Percentiles rank a stretch among this genome's conserved stretches.
Conservation (phyloP, 352 stramenopile genomes). For the Phytophthora syringae region DNA sequence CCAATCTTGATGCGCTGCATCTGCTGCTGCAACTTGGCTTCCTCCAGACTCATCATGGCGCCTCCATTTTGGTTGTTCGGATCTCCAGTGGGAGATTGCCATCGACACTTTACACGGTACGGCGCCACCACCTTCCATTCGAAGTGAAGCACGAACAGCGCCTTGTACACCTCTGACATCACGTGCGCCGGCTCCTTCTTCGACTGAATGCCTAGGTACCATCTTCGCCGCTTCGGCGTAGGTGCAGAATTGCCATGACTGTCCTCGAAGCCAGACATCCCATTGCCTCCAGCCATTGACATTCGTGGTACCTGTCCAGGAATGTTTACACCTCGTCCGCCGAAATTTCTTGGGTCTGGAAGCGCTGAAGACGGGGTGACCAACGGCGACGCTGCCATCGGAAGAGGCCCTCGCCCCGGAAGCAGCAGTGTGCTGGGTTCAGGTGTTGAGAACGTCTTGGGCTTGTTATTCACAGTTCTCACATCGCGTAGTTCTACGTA, state of each 20-base stretch:
- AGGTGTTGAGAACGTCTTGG: conserved; percentile 78
- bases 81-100: conserved; percentile 76
- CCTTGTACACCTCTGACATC: conserved; percentile 99
- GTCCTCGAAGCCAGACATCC: conserved; percentile 49
- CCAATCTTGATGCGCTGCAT: conserved; percentile 94
- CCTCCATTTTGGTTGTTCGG: conserved; percentile 24
- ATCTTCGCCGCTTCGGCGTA: conserved; percentile 87
- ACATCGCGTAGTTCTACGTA: conserved; percentile 76
- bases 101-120: conserved; percentile 98
- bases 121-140: conserved; percentile 97
- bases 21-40: conserved; percentile 41
- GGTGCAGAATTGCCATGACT: conserved; percentile 33
- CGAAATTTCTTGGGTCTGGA: conserved; percentile 68
- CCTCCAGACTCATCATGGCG: conserved; percentile 30
- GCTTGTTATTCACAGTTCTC: conserved; percentile 68
- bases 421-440: conserved; percentile 74
- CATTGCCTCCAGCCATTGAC: conserved; percentile 25
- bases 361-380: conserved; percentile 61
- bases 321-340: conserved; percentile 49
- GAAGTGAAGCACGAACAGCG: conserved; percentile 96
- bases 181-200: conserved; percentile 99
- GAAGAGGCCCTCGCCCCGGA: conserved; percentile 74
- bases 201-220: conserved; percentile 99
- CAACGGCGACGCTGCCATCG: conserved; percentile 82
- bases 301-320: conserved; percentile 36